Evolutionary conservation across 2,329 filamentous ascomycete genomes (phyloP), one percentile per base, ranked within the genome.

Genomic region (Dothideomycetes sp.): DNA sequence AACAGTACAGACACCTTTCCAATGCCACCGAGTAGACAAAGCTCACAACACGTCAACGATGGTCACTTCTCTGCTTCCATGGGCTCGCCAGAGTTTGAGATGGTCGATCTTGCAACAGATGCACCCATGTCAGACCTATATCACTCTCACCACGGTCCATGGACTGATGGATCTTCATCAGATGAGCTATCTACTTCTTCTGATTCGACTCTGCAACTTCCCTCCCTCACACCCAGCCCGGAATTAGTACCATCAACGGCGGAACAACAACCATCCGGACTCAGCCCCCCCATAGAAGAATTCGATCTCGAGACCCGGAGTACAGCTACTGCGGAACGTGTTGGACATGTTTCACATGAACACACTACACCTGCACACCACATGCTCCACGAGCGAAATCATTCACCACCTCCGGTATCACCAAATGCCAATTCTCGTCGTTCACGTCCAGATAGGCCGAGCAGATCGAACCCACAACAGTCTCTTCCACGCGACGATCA

Each of bases 401-500:
- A 15, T 27, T n/a, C 24, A 12, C 31, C 40, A 16, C 24, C 34
- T 34, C 36, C 24, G 2, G 19, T 17, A 5, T 27, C 22, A 7
- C 22, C 22, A 12, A 27, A 27, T n/a, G n/a, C n/a, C n/a, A n/a
- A n/a, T n/a, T n/a, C n/a, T n/a, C n/a, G n/a, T n/a, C n/a, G n/a
- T n/a, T n/a, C n/a, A n/a, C n/a, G n/a, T n/a, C n/a, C n/a, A n/a
- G n/a, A n/a, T n/a, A n/a, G n/a, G n/a, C n/a, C 14, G 7, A 8
- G 31, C 8, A 34, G 14, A 8, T 15, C 8, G 31, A 18, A 34
- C 12, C 14, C n/a, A 22, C 31, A 24, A 11, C 32, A 29, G 11
- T n/a, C n/a, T n/a, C n/a, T n/a, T n/a, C 27, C 27, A 30, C 11
- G 29, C n/a, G 38, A 66, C 16, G 78, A 85, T 45, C 73, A 82